phyloP scores from a whole-genome alignment of 1,284 basidiomycete genomes.

The Heterobasidion occidentale region DNA sequence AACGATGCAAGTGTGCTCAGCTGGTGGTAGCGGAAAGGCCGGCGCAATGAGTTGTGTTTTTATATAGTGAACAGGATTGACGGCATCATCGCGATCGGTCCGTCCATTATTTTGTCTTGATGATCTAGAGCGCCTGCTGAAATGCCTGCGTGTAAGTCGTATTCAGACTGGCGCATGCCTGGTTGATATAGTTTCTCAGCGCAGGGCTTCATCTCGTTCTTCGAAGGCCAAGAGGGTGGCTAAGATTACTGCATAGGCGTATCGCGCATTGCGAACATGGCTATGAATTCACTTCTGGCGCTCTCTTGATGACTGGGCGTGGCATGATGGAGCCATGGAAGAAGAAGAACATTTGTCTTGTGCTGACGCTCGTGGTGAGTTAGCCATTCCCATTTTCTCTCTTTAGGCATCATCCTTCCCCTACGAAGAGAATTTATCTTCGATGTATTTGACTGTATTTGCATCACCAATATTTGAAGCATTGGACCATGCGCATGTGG shows the following conservation, averaged over 20 bases:
- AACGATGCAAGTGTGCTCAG: constrained; percentile 46
- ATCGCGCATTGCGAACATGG: constrained; percentile 33
- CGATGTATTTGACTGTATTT: too few relatives aligned
- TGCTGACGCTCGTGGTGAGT: neutral
- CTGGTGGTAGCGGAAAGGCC: constrained; percentile 30
- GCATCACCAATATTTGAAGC: too few relatives aligned
- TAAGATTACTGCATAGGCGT: constrained; percentile 38
- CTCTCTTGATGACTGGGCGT: constrained; percentile 61
- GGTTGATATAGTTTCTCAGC: too few relatives aligned
- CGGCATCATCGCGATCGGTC: constrained; percentile 53
- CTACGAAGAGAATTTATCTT: too few relatives aligned
- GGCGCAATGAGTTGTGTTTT: too few relatives aligned
- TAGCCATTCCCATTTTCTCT: too few relatives aligned
- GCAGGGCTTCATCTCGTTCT: constrained; percentile 63
- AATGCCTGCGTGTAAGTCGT: constrained; percentile 46
- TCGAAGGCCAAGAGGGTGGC: constrained; percentile 59
- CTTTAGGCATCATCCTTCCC: too few relatives aligned
- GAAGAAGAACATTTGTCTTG: constrained; percentile 26
- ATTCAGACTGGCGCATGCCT: constrained; percentile 53
- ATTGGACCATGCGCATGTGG: too few relatives aligned
- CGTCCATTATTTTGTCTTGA: neutral
- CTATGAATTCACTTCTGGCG: constrained; percentile 42
- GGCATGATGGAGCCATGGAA: constrained; percentile 23
- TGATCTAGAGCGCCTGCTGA: neutral
- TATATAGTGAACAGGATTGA: constrained; percentile 49